Conservation (phyloP, 2,329 filamentous ascomycete genomes). For the Ceratocystis variospora region DNA sequence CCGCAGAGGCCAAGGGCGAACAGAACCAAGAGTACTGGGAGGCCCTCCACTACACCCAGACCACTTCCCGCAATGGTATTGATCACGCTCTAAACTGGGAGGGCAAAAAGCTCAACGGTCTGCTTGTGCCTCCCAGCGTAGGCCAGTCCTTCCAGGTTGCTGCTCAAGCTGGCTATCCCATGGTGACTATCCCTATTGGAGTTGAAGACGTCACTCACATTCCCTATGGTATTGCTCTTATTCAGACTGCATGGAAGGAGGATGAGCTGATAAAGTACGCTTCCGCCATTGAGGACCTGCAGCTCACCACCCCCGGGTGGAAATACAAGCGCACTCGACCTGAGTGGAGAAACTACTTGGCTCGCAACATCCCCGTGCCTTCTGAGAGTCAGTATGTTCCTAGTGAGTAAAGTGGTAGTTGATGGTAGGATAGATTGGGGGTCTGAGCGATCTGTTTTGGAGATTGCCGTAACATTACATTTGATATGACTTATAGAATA, state of each 20-base stretch:
- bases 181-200: slow-evolving; percentile 54
- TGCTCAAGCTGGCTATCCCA: slow-evolving; percentile 62
- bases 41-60: slow-evolving; percentile 48
- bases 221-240: slow-evolving; percentile 37
- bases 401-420: too few species aligned
- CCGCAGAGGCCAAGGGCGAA: slow-evolving; percentile 44
- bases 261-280: slow-evolving; percentile 43
- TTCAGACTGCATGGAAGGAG: slow-evolving; percentile 49
- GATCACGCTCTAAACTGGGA: slow-evolving; percentile 44
- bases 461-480: too few species aligned
- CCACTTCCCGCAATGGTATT: slow-evolving; percentile 51
- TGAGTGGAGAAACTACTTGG: slow-evolving; percentile 38
- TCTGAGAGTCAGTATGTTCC: slow-evolving; percentile 20
- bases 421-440: too few species aligned
- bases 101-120: slow-evolving; percentile 36
- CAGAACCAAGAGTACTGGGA: slow-evolving; percentile 53
- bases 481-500: too few species aligned
- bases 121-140: slow-evolving; percentile 56
- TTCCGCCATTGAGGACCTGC: slow-evolving; percentile 49
- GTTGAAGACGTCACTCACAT: slow-evolving; percentile 31
- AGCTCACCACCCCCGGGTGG: slow-evolving; percentile 29
- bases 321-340: slow-evolving; percentile 36
- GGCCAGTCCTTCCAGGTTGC: slow-evolving; percentile 55
- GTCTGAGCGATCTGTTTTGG: too few species aligned
- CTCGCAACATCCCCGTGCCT: slow-evolving; percentile 32